These are phyloP conservation scores for Scedosporium apiospermum DNA, from an alignment of 2,329 filamentous ascomycete species.

Conservation along the genomic window DNA sequence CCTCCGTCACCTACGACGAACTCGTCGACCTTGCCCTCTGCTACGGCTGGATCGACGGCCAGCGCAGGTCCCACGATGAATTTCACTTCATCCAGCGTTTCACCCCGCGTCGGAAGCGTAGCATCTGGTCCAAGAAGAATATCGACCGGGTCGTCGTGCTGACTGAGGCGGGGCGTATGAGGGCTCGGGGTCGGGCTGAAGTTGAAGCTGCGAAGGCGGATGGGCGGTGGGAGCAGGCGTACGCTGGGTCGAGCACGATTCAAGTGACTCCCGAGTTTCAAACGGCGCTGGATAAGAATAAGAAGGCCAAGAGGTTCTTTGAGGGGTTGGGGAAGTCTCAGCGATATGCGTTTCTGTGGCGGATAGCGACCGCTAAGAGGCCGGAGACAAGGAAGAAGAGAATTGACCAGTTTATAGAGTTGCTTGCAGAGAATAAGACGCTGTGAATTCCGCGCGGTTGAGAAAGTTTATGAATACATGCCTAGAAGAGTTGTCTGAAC, in stretches of 20 bases:
- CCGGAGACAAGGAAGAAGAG: slow-evolving; percentile 23
- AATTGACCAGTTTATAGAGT: slow-evolving; percentile 30
- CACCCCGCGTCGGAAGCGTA: slow-evolving; percentile 44
- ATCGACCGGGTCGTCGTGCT: slow-evolving; percentile 39
- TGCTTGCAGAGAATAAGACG: slow-evolving; percentile 25
- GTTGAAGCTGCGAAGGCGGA: slow-evolving; percentile 46
- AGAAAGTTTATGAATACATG: no score
- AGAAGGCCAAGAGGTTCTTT: slow-evolving; percentile 27
- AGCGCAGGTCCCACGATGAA: slow-evolving; percentile 32
- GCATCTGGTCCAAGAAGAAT: slow-evolving; percentile 52
- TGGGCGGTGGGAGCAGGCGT: slow-evolving; percentile 30
- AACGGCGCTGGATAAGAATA: slow-evolving; percentile 25
- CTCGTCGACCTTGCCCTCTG: slow-evolving; percentile 49
- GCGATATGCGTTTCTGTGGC: slow-evolving; percentile 34
- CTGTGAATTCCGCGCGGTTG: slow-evolving; percentile 9
- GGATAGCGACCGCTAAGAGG: slow-evolving; percentile 31
- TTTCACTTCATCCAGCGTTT: slow-evolving; percentile 45
- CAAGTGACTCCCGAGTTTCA: slow-evolving; percentile 1
- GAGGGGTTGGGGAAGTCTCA: slow-evolving; percentile 32
- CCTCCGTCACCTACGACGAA: slow-evolving; percentile 36
- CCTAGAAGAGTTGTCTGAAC: no score
- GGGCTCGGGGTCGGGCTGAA: slow-evolving; percentile 33
- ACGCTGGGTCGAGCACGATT: background rate
- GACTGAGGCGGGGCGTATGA: slow-evolving; percentile 36
- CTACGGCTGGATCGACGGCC: slow-evolving; percentile 55